Evolutionary conservation across 1,139 yeast species (phyloP).

Genomic region (Scheffersomyces cryptocercus): DNA sequence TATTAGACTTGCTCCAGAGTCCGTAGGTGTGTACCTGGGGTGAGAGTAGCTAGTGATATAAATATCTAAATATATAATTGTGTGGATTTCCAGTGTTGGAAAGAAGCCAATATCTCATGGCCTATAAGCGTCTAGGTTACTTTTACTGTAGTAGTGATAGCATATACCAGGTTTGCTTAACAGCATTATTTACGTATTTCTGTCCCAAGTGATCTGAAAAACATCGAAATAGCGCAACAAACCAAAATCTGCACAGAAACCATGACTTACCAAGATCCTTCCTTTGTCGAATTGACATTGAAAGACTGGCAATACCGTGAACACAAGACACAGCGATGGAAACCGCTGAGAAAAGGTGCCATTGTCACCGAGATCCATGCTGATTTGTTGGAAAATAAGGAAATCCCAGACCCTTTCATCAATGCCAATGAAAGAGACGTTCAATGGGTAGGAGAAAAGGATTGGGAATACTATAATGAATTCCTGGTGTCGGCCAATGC

Average conservation of each 20-base stretch:
- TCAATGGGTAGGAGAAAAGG: constrained; percentile 49
- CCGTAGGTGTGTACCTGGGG: too few species aligned
- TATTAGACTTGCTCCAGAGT: too few species aligned
- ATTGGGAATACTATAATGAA: constrained; percentile 38
- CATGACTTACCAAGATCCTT: not conserved
- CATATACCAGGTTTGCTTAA: too few species aligned
- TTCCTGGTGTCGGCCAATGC: constrained; percentile 8
- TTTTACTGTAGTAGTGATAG: too few species aligned
- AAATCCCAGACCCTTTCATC: constrained; percentile 45
- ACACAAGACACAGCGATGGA: not conserved
- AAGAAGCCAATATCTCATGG: too few species aligned
- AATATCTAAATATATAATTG: too few species aligned
- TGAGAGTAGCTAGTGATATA: too few species aligned
- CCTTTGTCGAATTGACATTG: not conserved
- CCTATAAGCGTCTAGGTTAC: too few species aligned
- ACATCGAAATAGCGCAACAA: too few species aligned
- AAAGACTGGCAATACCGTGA: not conserved
- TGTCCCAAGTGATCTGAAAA: too few species aligned
- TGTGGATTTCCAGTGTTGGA: too few species aligned
- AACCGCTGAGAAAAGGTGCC: not conserved
- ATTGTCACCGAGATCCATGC: not conserved
- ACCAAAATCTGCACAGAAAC: not conserved
- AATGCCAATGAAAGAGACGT: constrained; percentile 40
- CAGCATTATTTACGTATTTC: too few species aligned
- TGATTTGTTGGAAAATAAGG: constrained; percentile 15